Conservation (phyloP, 495 filamentous ascomycete genomes). For the Penicillium manginii region DNA sequence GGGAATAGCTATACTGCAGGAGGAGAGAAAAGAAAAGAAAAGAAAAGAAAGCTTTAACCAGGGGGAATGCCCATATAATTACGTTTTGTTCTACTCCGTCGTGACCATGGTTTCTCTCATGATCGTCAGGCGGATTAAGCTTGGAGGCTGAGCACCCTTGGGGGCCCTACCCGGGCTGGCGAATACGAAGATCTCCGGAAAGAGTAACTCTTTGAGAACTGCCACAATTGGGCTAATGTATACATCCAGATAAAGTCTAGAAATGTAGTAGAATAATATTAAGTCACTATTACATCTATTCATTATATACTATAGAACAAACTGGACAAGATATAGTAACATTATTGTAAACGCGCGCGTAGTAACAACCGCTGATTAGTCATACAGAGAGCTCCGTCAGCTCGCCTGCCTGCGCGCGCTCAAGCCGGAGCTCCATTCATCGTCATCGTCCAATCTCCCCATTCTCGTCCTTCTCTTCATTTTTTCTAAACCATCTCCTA, state of each 20-base stretch:
- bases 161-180: not conserved
- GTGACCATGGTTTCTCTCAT: not conserved
- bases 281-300: too few species aligned
- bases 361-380: constrained; percentile 17
- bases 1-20: not conserved
- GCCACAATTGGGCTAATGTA: not conserved
- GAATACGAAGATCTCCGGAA: constrained; percentile 6
- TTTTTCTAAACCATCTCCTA: not conserved
- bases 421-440: constrained; percentile 24
- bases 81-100: not conserved
- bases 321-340: too few species aligned
- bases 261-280: too few species aligned
- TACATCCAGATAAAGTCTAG: too few species aligned
- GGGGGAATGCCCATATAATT: not conserved
- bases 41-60: not conserved
- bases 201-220: not conserved
- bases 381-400: constrained; percentile 45
- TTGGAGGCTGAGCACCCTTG: constrained; percentile 8
- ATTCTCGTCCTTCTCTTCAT: constrained; percentile 18
- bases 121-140: constrained; percentile 13
- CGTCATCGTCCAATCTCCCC: constrained; percentile 30
- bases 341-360: constrained; percentile 13
- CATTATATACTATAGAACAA: too few species aligned
- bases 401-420: constrained; percentile 38
- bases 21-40: not conserved